Evolutionary conservation across 1,139 yeast species (phyloP), one percentile per base, ranked within the genome.

Genomic region (Arxiozyma heterogenica): DNA sequence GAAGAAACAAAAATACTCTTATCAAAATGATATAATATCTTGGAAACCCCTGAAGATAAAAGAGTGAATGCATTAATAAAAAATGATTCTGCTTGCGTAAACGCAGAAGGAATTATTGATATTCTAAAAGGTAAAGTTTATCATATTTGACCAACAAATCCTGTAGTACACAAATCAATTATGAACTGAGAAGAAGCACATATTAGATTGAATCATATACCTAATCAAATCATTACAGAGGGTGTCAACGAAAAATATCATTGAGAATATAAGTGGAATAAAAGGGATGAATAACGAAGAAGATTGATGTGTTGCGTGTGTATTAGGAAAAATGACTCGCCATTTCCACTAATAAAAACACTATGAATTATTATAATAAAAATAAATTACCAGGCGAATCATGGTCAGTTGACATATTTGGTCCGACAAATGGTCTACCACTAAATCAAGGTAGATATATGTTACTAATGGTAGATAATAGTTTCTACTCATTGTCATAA

Each of bases 401-500:
- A 6, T 53, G 55, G 55, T 38, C 49, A 7, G 9, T 50, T 8
- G 51, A 53, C 30, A 42, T 47, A 1, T 39, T 46, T 43, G 55
- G 55, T 5, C 54, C 54, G 23, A 38, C 45, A n/a, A 38, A 39
- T 39, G 41, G 25, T 6, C 15, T 42, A n/a, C 46, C 47, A 8
- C 6, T 20, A 15, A 22, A 27, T 17, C 17, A 25, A 18, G 50
- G 44, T 8, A 50, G 34, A 15, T 53, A 46, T 30, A 22, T 53
- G 45, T 34, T 53, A 30, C 7, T 53, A n/a, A 53, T 53, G 53
- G 53, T 53, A 5, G 55, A 53, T 45, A 11, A 41, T 51, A 12
- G 27, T 41, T 25, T 42, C 47, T 12, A 50, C 49, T 3, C 53
- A 53, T 18, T 18, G 7, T n/a, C 11, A n/a, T 20, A 53, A 53